Evolutionary conservation across 2,329 filamentous ascomycete genomes (phyloP).

Genomic region (Chrysosporium keratinophilum): DNA sequence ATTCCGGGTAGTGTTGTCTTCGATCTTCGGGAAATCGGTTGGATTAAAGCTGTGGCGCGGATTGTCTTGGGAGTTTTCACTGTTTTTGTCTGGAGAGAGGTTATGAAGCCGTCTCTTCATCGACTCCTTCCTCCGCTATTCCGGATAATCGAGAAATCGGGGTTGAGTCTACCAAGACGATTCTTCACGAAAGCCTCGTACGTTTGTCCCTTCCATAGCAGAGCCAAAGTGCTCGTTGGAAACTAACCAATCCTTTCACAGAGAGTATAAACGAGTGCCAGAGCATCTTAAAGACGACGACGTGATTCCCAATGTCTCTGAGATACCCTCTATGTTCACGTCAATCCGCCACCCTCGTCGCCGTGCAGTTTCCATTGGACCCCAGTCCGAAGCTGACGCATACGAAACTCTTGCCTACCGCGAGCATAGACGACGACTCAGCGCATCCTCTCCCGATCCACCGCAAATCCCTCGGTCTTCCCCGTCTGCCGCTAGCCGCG

Average conservation of each 20-base stretch:
- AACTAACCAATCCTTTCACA: constrained; percentile 35
- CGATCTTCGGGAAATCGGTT: constrained; percentile 55
- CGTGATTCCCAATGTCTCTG: constrained; percentile 77
- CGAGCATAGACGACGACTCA: constrained; percentile 57
- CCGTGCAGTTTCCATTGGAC: constrained; percentile 78
- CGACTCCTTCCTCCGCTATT: constrained; percentile 74
- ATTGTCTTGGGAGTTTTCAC: constrained; percentile 70
- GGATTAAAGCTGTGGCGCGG: constrained; percentile 52
- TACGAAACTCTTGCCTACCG: constrained; percentile 92
- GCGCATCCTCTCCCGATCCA: constrained; percentile 36
- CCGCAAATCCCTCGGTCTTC: constrained; percentile 18
- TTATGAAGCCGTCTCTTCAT: constrained; percentile 75
- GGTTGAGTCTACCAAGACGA: constrained; percentile 69
- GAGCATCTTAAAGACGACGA: constrained; percentile 67
- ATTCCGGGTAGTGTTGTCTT: constrained; percentile 54
- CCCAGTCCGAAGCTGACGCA: constrained; percentile 90
- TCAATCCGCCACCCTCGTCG: constrained; percentile 69
- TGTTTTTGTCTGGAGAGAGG: constrained; percentile 81
- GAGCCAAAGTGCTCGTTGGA: background rate
- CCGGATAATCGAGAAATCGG: constrained; percentile 68
- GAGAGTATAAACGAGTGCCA: constrained; percentile 68
- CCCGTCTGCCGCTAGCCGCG: constrained; percentile 13
- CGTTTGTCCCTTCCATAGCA: constrained; percentile 18
- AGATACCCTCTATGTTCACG: constrained; percentile 70
- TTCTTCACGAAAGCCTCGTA: constrained; percentile 83